Conservation (phyloP, 208 protist species). For the Strigomonas culicis region DNA sequence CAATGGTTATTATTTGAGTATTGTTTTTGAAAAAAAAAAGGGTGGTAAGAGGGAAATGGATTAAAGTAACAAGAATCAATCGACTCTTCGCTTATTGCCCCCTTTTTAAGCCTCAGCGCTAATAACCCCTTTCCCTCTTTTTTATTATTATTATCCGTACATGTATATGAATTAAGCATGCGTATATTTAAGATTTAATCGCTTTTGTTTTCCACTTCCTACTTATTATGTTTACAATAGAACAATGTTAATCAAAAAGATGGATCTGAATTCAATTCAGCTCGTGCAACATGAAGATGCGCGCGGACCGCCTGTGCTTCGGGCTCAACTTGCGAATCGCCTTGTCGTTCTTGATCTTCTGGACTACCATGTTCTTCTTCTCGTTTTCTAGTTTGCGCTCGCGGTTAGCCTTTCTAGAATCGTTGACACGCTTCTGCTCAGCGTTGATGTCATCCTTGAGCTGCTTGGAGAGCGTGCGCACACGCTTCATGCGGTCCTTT, state of each 20-base stretch:
- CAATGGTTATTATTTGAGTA: neutral
- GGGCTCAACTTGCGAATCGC: constrained; percentile 86
- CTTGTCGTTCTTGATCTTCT: constrained; percentile 89
- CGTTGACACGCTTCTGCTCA: constrained; percentile 65
- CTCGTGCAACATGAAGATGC: constrained; percentile 90
- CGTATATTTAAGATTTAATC: neutral
- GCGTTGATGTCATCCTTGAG: constrained; percentile 83
- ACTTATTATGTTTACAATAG: neutral
- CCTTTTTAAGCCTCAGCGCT: no score
- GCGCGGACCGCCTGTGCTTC: constrained; percentile 80
- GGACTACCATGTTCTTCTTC: constrained; percentile 90
- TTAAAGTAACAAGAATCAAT: no score
- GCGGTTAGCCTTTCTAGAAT: constrained; percentile 80
- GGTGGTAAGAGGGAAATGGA: no score
- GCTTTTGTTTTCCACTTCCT: constrained; percentile 4
- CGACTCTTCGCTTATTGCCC: no score
- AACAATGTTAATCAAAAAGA: neutral
- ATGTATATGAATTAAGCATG: neutral
- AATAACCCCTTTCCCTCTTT: no score
- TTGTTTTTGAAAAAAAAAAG: no score
- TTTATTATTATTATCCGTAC: no score
- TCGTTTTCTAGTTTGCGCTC: constrained; percentile 83
- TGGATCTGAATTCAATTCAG: constrained; percentile 28
- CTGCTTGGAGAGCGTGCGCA: constrained; percentile 60
- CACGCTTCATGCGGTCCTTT: constrained; percentile 49